phyloP scores from a whole-genome alignment of 2,329 filamentous ascomycete species.

The Allantophomopsis lycopodina region DNA sequence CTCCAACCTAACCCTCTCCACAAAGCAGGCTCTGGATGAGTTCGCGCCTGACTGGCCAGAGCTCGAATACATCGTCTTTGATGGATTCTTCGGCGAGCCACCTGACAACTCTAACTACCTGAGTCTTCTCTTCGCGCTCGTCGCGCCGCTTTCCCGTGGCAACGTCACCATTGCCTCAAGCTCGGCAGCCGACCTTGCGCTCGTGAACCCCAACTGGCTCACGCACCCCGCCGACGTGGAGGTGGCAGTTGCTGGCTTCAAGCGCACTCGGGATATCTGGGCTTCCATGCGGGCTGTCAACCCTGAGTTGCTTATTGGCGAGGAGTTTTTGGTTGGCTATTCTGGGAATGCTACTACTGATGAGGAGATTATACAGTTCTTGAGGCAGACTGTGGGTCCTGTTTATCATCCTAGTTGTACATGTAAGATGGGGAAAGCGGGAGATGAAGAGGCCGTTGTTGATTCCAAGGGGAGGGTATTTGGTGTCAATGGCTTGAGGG shows the following conservation, averaged over 20 bases:
- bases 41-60: conserved; percentile 4
- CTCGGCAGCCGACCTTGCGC: conserved; percentile 21
- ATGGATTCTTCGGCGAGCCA: conserved; percentile 4
- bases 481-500: conserved; percentile 50
- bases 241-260: conserved; percentile 26
- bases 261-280: conserved; percentile 22
- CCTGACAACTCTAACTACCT: conserved; percentile 21
- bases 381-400: conserved; percentile 33
- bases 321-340: conserved; percentile 8
- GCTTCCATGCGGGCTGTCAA: background rate
- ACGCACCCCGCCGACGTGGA: conserved; percentile 26
- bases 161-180: conserved; percentile 25
- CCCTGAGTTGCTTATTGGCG: too few relatives aligned
- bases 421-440: conserved; percentile 31
- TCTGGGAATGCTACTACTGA: conserved; percentile 26
- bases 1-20: background rate
- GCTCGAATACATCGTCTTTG: conserved; percentile 2
- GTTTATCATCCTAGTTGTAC: conserved; percentile 45
- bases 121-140: conserved; percentile 18
- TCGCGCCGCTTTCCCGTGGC: conserved; percentile 27
- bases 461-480: conserved; percentile 47
- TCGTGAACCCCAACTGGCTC: conserved; percentile 29
- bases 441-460: conserved; percentile 36
- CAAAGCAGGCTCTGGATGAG: conserved; percentile 1
- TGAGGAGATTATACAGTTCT: conserved; percentile 28